Base-by-base conservation (phyloP, 2,329 filamentous ascomycete species). In the Colletotrichum sp. region DNA sequence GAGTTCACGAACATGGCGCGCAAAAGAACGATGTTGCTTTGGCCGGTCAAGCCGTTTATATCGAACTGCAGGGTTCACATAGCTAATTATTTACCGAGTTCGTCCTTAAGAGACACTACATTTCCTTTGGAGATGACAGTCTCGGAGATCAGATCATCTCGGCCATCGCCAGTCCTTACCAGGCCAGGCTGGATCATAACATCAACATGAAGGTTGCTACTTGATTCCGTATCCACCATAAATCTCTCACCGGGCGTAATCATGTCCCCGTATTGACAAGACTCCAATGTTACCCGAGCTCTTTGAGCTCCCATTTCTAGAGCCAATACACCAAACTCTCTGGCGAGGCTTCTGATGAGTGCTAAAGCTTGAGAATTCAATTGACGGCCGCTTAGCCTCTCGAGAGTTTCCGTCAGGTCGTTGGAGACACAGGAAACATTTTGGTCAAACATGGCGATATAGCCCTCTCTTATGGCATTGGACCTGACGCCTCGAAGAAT, bases 301-400 rank as follows among this genome's bases (percentile, higher is more conserved):
- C 72, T 62, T 63, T 74, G 72, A 4, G 72, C 66, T 11, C 72
- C 66, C 66, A 74, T 70, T 38, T 70, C 31, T 9, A 74, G 54
- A 18, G 67, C 61, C 5, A 74, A 55, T 8, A 66, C 29, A 15
- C 66, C 72, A n/a, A 51, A 8, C 18, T 36, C 27, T 29, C 43
- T 15, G 3, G 47, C 38, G 5, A 73, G 24, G 13, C 29, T 38
- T 16, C 15, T 15, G 27, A 70, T 58, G 29, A 62, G 16, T 15
- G 34, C 27, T 33, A 13, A 4, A 9, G 68, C 68, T 8, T 43
- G 34, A 18, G 27, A 13, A n/a, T 65, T 29, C 12, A 70, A 51
- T 8, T 11, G 29, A 6, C 61, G 43, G 24, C 36, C 38, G 18
- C 24, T 29, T 4, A 55, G 29, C 29, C 33, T 59, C 43, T 70